phyloP scores from a whole-genome alignment of 2,329 filamentous ascomycete genomes.

The Basipetospora chlamydospora region DNA sequence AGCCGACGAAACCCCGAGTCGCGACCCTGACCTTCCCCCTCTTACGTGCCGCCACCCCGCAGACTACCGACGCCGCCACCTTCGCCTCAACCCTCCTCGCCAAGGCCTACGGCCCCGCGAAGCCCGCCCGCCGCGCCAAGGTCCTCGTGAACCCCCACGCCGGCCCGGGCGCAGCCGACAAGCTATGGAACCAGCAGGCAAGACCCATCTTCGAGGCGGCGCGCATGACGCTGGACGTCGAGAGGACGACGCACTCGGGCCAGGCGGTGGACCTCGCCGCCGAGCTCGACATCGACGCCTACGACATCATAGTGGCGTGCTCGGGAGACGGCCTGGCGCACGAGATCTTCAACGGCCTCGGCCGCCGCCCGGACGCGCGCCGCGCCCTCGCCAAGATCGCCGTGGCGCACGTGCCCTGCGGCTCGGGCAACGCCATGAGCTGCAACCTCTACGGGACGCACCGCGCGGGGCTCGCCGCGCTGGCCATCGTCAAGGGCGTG shows the following conservation, averaged over 20 bases:
- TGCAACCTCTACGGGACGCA: constrained; percentile 77
- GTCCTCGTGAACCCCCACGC: constrained; percentile 85
- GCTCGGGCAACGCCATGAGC: constrained; percentile 87
- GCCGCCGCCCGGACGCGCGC: constrained; percentile 57
- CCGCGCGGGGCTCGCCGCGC: constrained; percentile 57
- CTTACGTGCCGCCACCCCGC: too few species aligned
- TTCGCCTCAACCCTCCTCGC: constrained; percentile 55
- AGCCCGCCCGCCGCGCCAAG: constrained; percentile 63
- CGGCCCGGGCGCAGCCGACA: constrained; percentile 62
- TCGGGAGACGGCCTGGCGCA: constrained; percentile 86
- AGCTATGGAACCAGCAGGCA: constrained; percentile 59
- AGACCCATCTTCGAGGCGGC: constrained; percentile 75
- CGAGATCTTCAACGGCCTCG: constrained; percentile 90
- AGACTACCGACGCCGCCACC: constrained; percentile 30
- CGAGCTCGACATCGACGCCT: constrained; percentile 61
- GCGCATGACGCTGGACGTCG: constrained; percentile 58
- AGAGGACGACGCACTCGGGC: constrained; percentile 55
- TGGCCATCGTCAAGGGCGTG: constrained; percentile 76
- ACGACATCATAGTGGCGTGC: constrained; percentile 75
- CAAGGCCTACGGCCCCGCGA: constrained; percentile 54
- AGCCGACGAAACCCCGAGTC: constrained; percentile 45
- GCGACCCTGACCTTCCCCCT: constrained; percentile 49
- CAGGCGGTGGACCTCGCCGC: constrained; percentile 68
- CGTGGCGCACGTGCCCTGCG: constrained; percentile 78
- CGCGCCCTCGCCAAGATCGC: constrained; percentile 64